Evolutionary conservation across 1,284 basidiomycete genomes (phyloP).

Genomic region (Coriolopsis trogii): DNA sequence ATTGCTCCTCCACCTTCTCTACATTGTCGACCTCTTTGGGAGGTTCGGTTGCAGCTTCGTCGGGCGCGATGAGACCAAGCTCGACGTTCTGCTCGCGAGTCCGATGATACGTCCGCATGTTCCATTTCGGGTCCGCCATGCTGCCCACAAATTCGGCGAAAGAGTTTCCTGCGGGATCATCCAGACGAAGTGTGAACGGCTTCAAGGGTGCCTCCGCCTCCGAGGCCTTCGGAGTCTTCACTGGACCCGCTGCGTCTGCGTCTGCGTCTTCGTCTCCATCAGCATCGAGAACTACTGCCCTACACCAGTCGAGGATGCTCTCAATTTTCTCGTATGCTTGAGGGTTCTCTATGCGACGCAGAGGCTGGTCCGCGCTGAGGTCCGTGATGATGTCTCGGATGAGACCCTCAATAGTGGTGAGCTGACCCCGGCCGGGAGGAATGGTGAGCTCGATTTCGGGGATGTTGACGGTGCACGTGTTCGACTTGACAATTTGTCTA

Average conservation of each 20-base stretch:
- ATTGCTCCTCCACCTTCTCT: slow-evolving; percentile 34
- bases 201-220: slow-evolving; percentile 60
- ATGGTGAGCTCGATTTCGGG: slow-evolving; percentile 93
- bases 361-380: slow-evolving; percentile 83
- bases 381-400: slow-evolving; percentile 86
- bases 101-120: slow-evolving; percentile 84
- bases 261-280: slow-evolving; percentile 48
- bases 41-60: slow-evolving; percentile 42
- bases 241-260: slow-evolving; percentile 22
- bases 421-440: slow-evolving; percentile 85
- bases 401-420: slow-evolving; percentile 96
- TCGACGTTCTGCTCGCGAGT: slow-evolving; percentile 84
- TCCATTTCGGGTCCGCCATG: slow-evolving; percentile 92
- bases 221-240: slow-evolving; percentile 35
- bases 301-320: slow-evolving; percentile 69
- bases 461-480: slow-evolving; percentile 80
- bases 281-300: slow-evolving; percentile 70
- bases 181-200: slow-evolving; percentile 84
- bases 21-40: slow-evolving; percentile 8
- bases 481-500: slow-evolving; percentile 93
- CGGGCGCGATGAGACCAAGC: slow-evolving; percentile 68
- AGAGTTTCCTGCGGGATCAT: slow-evolving; percentile 95
- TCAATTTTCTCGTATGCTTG: slow-evolving; percentile 82
- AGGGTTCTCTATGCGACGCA: slow-evolving; percentile 85
- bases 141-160: slow-evolving; percentile 87